These are phyloP conservation scores for Fusarium armeniacum DNA, from an alignment of 2,329 filamentous ascomycete species.

Conservation along the genomic window DNA sequence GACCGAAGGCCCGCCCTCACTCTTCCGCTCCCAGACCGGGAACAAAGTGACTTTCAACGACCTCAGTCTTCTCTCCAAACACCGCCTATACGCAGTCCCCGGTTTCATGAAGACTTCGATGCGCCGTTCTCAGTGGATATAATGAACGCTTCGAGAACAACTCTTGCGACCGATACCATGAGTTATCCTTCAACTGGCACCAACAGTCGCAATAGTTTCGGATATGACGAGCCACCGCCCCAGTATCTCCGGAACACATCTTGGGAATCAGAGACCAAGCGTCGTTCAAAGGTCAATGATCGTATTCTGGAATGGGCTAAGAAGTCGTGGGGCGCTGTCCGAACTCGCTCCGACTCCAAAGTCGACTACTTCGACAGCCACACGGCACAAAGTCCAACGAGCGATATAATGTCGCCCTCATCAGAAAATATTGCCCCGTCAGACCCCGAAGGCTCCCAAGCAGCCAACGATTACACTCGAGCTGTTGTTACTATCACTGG, in stretches of 20 bases:
- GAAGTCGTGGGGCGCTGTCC: slow-evolving; percentile 51
- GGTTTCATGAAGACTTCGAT: slow-evolving; percentile 58
- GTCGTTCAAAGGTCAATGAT: slow-evolving; percentile 52
- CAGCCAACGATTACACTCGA: slow-evolving; percentile 24
- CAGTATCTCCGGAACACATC: slow-evolving; percentile 48
- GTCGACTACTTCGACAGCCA: slow-evolving; percentile 42
- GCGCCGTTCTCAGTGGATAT: slow-evolving; percentile 57
- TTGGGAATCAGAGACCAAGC: slow-evolving; percentile 50
- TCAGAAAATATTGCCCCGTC: slow-evolving; percentile 34
- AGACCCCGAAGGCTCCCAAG: slow-evolving; percentile 31
- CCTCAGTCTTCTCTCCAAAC: slow-evolving; percentile 40
- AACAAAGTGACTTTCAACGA: slow-evolving; percentile 41
- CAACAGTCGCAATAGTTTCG: slow-evolving; percentile 48
- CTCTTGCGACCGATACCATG: slow-evolving; percentile 48
- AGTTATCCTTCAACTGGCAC: slow-evolving; percentile 47
- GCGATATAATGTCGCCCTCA: slow-evolving; percentile 34
- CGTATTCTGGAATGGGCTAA: slow-evolving; percentile 54
- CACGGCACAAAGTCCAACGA: slow-evolving; percentile 36
- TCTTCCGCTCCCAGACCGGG: slow-evolving; percentile 48
- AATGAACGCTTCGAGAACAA: slow-evolving; percentile 52
- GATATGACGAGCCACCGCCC: slow-evolving; percentile 43
- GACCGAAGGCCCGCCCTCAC: slow-evolving; percentile 49
- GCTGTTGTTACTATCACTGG: slow-evolving; percentile 36
- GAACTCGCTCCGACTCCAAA: slow-evolving; percentile 46
- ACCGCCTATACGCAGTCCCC: slow-evolving; percentile 50